These are phyloP conservation scores for Teratosphaeriaceae sp. DNA, from an alignment of 2,329 filamentous ascomycete species.

Conservation along the genomic window DNA sequence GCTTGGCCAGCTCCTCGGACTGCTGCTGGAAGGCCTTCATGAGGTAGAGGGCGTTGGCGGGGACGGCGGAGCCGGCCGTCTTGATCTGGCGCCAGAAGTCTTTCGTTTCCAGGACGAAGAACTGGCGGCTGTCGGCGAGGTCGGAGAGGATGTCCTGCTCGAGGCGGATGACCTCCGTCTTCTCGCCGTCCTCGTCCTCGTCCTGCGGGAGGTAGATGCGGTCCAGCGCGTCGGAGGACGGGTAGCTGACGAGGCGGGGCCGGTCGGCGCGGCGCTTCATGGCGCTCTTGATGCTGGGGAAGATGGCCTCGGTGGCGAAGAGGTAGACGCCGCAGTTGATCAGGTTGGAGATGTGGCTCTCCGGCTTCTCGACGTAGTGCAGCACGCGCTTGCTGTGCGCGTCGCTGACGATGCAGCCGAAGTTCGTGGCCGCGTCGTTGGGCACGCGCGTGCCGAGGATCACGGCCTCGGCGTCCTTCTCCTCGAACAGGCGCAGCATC, in stretches of 20 bases:
- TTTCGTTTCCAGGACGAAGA: slow-evolving; percentile 97
- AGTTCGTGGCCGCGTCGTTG: slow-evolving; percentile 89
- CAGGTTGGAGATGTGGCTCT: slow-evolving; percentile 93
- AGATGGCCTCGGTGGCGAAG: slow-evolving; percentile 91
- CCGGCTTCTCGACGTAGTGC: slow-evolving; percentile 98
- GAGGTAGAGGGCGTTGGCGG: slow-evolving; percentile 92
- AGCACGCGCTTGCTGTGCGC: slow-evolving; percentile 89
- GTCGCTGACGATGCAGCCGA: slow-evolving; percentile 96
- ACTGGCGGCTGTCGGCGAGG: slow-evolving; percentile 93
- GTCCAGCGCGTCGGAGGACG: slow-evolving; percentile 89
- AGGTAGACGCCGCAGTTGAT: slow-evolving; percentile 99
- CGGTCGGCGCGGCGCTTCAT: slow-evolving; percentile 94
- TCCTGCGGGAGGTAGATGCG: slow-evolving; percentile 50
- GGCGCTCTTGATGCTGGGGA: slow-evolving; percentile 86
- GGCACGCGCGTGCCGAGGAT: slow-evolving; percentile 89
- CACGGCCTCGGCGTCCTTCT: slow-evolving; percentile 93
- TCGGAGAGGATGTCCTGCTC: slow-evolving; percentile 97
- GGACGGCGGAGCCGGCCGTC: slow-evolving; percentile 93
- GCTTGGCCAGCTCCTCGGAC: slow-evolving; percentile 72
- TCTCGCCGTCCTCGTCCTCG: slow-evolving; percentile 66
- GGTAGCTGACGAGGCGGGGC: slow-evolving; percentile 88
- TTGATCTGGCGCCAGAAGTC: slow-evolving; percentile 99
- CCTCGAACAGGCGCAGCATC: slow-evolving; percentile 91
- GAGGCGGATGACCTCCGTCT: slow-evolving; percentile 82
- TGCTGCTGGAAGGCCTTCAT: slow-evolving; percentile 84